These are phyloP conservation scores for Fraxinus ornus DNA, from an alignment of 305 asterid species.

Conservation along the genomic window DNA sequence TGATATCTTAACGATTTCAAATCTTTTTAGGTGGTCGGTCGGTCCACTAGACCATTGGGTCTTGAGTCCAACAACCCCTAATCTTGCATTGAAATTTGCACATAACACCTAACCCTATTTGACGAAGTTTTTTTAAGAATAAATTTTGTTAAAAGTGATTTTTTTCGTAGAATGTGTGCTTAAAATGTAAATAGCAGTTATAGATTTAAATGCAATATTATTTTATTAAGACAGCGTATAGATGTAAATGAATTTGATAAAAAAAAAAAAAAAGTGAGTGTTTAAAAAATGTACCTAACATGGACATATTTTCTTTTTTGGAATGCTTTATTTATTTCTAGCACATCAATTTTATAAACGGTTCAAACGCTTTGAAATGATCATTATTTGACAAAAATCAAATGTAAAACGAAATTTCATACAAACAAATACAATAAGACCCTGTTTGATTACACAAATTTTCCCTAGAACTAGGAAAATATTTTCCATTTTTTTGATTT, in stretches of 20 bases:
- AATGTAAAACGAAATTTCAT: not conserved
- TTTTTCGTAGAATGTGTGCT: not conserved
- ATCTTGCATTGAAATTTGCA: not conserved
- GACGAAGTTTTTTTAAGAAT: no score
- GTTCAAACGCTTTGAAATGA: no score
- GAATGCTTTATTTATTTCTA: not conserved
- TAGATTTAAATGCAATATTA: no score
- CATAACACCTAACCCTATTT: not conserved
- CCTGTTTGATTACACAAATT: no score
- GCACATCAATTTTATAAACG: not conserved
- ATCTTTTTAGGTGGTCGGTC: not conserved
- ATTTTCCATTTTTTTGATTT: no score
- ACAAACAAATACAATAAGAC: no score
- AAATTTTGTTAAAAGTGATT: no score
- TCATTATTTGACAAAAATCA: no score
- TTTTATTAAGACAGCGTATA: no score
- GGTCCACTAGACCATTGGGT: not conserved
- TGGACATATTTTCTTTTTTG: not conserved
- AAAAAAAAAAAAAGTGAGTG: no score
- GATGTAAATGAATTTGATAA: not conserved
- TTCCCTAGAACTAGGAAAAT: no score
- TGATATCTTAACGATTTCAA: not conserved
- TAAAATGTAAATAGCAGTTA: no score
- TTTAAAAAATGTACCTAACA: not conserved
- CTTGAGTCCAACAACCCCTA: not conserved